phyloP scores from a whole-genome alignment of 768 basidiomycete genomes.

The Kwoniella botswanensis region DNA sequence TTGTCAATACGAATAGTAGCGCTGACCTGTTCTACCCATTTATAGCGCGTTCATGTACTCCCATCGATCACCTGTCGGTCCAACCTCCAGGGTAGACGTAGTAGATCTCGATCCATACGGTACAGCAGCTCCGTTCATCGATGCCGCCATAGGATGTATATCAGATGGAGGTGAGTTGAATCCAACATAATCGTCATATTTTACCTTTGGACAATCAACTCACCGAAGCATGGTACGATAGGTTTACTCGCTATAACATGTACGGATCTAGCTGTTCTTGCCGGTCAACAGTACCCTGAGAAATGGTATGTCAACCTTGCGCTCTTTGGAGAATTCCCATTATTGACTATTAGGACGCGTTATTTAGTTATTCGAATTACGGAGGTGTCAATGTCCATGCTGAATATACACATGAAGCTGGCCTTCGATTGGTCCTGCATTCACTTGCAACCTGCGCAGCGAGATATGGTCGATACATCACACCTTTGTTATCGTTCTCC shows the following conservation, averaged over 20 bases:
- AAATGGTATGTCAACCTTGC: slow-evolving; percentile 72
- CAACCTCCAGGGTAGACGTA: slow-evolving; percentile 76
- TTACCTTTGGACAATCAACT: no score
- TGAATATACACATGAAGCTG: slow-evolving; percentile 95
- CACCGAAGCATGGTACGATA: slow-evolving; percentile 51
- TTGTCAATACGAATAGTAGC: no score
- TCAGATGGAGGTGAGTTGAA: slow-evolving; percentile 75
- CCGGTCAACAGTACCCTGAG: slow-evolving; percentile 91
- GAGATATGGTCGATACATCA: slow-evolving; percentile 87
- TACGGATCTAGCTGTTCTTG: slow-evolving; percentile 91
- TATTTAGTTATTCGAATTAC: slow-evolving; percentile 84
- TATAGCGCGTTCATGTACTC: slow-evolving; percentile 84
- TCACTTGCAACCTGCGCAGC: slow-evolving; percentile 83
- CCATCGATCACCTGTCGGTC: slow-evolving; percentile 68
- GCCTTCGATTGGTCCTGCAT: slow-evolving; percentile 87
- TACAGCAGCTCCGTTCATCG: slow-evolving; percentile 94
- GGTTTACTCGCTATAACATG: slow-evolving; percentile 94
- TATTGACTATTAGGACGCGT: no score
- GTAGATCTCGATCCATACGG: slow-evolving; percentile 99
- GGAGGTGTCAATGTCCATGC: slow-evolving; percentile 86
- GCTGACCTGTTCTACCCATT: no score
- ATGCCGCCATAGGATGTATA: slow-evolving; percentile 86
- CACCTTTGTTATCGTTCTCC: slow-evolving; percentile 82
- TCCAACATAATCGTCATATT: no score
- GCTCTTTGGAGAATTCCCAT: no score